Conservation (phyloP, 495 filamentous ascomycete species). For the Penicillium paxilli region DNA sequence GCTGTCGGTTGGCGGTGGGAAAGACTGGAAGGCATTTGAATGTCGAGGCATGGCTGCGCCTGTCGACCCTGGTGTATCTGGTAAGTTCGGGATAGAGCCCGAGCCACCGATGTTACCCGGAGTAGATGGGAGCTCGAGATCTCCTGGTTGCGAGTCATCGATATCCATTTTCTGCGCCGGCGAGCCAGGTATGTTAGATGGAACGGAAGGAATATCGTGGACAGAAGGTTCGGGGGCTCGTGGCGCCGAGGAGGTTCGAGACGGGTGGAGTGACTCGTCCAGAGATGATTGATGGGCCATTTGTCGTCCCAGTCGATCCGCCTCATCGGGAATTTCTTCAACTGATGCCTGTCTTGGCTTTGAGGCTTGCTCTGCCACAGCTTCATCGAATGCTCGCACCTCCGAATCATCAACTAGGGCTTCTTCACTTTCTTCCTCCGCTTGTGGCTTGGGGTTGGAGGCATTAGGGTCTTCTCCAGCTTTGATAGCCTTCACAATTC, state of each 20-base stretch:
- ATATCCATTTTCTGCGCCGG: slow-evolving; percentile 18
- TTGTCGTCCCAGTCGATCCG: slow-evolving; percentile 35
- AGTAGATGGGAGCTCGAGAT: slow-evolving; percentile 41
- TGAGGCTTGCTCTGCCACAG: slow-evolving; percentile 31
- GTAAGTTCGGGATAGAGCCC: slow-evolving; percentile 30
- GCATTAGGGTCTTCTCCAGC: slow-evolving; percentile 91
- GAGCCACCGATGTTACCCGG: slow-evolving; percentile 34
- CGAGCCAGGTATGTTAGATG: slow-evolving; percentile 21
- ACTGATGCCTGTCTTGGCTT: slow-evolving; percentile 58
- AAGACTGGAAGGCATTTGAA: slow-evolving; percentile 44
- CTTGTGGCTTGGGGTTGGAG: slow-evolving; percentile 70
- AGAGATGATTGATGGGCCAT: slow-evolving; percentile 40
- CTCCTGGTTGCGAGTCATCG: slow-evolving; percentile 16
- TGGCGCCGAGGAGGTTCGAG: slow-evolving; percentile 44
- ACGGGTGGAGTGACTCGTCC: slow-evolving; percentile 54
- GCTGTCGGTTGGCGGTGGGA: slow-evolving; percentile 41
- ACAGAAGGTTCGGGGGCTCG: slow-evolving; percentile 28
- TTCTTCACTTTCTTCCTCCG: slow-evolving; percentile 30
- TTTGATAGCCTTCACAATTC: slow-evolving; percentile 88
- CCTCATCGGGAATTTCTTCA: slow-evolving; percentile 51
- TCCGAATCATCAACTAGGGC: slow-evolving; percentile 36
- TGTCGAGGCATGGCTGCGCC: slow-evolving; percentile 13
- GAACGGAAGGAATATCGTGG: slow-evolving; percentile 26
- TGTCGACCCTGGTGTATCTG: slow-evolving; percentile 36
- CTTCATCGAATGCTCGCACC: slow-evolving; percentile 48